Evolutionary conservation across 1,284 basidiomycete species (phyloP), one percentile per base, ranked within the genome.

Genomic region (Wolfiporia cocos): DNA sequence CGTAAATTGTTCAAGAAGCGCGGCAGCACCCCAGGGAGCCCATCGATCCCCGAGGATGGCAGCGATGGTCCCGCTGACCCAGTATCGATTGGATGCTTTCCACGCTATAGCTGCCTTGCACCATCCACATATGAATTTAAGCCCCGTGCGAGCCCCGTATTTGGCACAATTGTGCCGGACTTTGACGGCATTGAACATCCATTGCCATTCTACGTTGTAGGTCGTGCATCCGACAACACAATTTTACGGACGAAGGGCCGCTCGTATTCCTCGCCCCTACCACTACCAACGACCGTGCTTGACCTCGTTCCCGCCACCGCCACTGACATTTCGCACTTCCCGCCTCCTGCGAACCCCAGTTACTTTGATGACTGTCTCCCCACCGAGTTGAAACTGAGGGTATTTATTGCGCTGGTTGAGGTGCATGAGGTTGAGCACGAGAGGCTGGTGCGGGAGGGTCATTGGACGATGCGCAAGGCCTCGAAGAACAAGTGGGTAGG

Each of bases 311-410:
- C 77, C 6, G 53, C 65, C 18, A 59, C 65, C 18, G 59, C 66
- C 9, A 59, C 68, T 21, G 75, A 78, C 49, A 53, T 71, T 10
- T 76, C 76, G 49, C 56, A 63, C 32, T 73, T 78, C 19, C 58
- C 78, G 36, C 69, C 70, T 5, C 47, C 73, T 31, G 48, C 68
- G 21, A 57, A 66, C n/a, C 54, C 52, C 0, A 67, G 59, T 34
- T 76, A 83, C 51, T 86, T 89, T 48, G 81, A 85, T 50, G 71
- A 75, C 30, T 59, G 71, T 40, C 69, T 93, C 5, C 90, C 91
- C 1, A 73, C 71, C 40, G 92, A 94, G 58, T 61, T 93, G 38
- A 80, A 74, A 51, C 57, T 93, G 21, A 64, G 70, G n/a, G 67
- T 93, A 6, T 63, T 94, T 29, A 56, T 64, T 17, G 61, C 68